Conservation (phyloP, 2,329 filamentous ascomycete genomes). For the Leptosphaerulina australis region DNA sequence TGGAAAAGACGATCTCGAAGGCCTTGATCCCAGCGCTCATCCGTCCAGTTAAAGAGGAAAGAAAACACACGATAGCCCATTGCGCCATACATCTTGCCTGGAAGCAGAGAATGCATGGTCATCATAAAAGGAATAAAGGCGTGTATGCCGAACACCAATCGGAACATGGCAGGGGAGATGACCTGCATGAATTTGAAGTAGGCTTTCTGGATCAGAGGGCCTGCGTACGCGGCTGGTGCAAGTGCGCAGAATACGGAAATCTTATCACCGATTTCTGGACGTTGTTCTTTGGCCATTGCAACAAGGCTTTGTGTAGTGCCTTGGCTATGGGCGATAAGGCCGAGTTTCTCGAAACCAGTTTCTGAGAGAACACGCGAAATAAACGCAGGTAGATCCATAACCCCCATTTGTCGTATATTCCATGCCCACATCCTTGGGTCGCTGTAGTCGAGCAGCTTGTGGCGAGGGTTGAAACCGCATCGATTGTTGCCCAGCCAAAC, state of each 20-base stretch:
- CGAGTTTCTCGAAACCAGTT: slow-evolving; percentile 83
- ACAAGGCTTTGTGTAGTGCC: slow-evolving; percentile 89
- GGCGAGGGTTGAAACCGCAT: slow-evolving; percentile 81
- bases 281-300: slow-evolving; percentile 85
- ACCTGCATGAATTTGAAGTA: slow-evolving; percentile 92
- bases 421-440: slow-evolving; percentile 96
- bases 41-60: slow-evolving; percentile 88
- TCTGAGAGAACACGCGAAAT: slow-evolving; percentile 78
- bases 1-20: slow-evolving; percentile 85
- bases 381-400: slow-evolving; percentile 83
- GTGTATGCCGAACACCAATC: slow-evolving; percentile 86
- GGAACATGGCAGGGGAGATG: slow-evolving; percentile 77
- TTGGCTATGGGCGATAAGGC: slow-evolving; percentile 85
- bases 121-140: slow-evolving; percentile 95
- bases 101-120: slow-evolving; percentile 73
- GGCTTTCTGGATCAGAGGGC: slow-evolving; percentile 80
- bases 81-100: slow-evolving; percentile 72
- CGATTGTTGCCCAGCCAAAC: slow-evolving; percentile 96
- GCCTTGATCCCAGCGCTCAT: slow-evolving; percentile 81
- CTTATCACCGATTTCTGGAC: slow-evolving; percentile 80
- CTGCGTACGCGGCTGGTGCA: slow-evolving; percentile 88
- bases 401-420: slow-evolving; percentile 94
- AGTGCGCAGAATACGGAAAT: slow-evolving; percentile 90
- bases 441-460: slow-evolving; percentile 69
- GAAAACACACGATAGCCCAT: slow-evolving; percentile 89